Conservation (phyloP, 164 flowering plant genomes). For the Buxus sempervirens region DNA sequence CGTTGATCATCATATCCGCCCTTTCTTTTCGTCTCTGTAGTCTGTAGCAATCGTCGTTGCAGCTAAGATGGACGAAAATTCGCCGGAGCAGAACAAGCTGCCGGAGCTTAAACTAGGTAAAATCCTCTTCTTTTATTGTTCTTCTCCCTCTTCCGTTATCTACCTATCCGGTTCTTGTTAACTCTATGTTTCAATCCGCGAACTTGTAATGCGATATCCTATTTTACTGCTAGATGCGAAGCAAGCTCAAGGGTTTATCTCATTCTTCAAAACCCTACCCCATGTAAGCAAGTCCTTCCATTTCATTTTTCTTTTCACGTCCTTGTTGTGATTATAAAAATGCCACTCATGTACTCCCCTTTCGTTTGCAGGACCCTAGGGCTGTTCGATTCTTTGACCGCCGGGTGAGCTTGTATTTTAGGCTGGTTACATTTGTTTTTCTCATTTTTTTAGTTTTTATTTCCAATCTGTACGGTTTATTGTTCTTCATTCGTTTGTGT, state of each 20-base stretch:
- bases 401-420: conserved; percentile 51
- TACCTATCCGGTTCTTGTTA: background rate
- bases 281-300: conserved; percentile 35
- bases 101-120: conserved; percentile 90
- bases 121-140: conserved; percentile 18
- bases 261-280: conserved; percentile 87
- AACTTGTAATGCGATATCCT: background rate
- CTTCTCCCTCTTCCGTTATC: background rate
- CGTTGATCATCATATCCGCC: too few relatives aligned
- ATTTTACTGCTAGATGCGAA: conserved; percentile 57
- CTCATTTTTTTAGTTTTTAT: background rate
- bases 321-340: background rate
- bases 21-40: background rate
- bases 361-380: conserved; percentile 61
- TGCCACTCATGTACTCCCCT: background rate
- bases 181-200: background rate
- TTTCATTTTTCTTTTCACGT: background rate
- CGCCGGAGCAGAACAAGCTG: conserved; percentile 65
- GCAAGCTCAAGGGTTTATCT: conserved; percentile 96
- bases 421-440: background rate
- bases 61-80: conserved; percentile 40
- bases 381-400: conserved; percentile 94
- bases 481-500: too few relatives aligned
- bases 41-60: background rate
- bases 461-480: background rate